Evolutionary conservation across 257 asterid genomes (phyloP), one percentile per base, ranked within the genome.

Genomic region (Hygrophila difformis): DNA sequence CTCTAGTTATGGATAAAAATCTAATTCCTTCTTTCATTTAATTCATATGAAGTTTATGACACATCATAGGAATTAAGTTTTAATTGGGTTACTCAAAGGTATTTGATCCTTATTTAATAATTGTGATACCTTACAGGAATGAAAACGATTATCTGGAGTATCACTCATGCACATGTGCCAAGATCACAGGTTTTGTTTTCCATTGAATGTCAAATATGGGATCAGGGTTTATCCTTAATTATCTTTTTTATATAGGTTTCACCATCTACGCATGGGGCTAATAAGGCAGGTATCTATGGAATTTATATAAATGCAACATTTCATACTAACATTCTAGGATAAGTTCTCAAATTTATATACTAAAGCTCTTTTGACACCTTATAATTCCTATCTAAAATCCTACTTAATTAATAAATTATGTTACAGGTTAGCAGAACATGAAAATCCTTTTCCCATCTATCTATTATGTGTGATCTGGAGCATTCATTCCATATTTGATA

Each of bases 131-230:
- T 59, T 67, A 47, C 73, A 91, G 98, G 98, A 67, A 91, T 91
- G 98, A 91, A 86, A 81, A 91, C 98, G 48, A 91, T 91, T 37
- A 74, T 85, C 57, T 91, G 96, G 98, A 86, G 98, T 74, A 91
- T 91, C 63, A 91, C 96, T 51, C 96, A 91, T 72, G 86, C 98
- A 49, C 98, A 91, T 68, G 54, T 80, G 43, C 98, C 98, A 28
- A 81, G 98, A 51, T 80, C 96, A 40, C 98, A 91, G 95, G 98
- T 86, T 60, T 60, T n/a, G 61, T 46, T 42, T 57, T 37, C 41
- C 39, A 44, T 54, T 49, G 44, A 16, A 31, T 39, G 47, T 40
- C 56, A 20, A 33, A 49, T 66, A 41, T 48, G 40, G 41, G 8
- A 8, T 40, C 53, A 45, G 47, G 5, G 37, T 33, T 26, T 47